A percentile compares a stretch with the other conserved stretches of the same genome.
phyloP scores from a whole-genome alignment of 768 basidiomycete genomes.

The Phanerochaete sordida region DNA sequence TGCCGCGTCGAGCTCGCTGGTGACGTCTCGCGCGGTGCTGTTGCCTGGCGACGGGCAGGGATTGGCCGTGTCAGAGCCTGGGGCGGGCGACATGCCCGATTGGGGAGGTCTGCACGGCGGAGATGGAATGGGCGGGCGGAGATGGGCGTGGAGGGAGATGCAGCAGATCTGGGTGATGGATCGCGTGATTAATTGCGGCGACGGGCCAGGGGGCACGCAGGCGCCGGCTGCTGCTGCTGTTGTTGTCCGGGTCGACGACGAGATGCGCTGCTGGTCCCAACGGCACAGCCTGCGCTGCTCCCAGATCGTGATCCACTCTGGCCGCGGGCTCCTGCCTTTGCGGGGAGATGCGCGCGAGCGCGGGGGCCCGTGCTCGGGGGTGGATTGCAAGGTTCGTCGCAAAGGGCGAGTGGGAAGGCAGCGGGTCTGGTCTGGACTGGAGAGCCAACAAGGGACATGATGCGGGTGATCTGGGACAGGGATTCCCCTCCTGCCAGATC shows the following conservation, averaged over 20 bases:
- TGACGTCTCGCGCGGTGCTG: background rate
- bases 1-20: background rate
- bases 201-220: background rate
- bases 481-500: constrained; percentile 2
- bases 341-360: background rate
- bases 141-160: background rate
- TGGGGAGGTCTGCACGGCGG: background rate
- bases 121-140: too few relatives aligned
- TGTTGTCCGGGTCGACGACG: background rate
- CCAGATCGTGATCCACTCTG: too few relatives aligned
- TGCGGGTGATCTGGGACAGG: background rate
- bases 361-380: background rate
- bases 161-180: background rate
- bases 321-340: background rate
- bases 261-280: background rate
- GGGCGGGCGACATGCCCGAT: background rate
- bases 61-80: background rate
- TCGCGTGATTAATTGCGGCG: constrained; percentile 4
- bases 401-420: background rate
- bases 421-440: background rate
- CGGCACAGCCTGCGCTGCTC: background rate
- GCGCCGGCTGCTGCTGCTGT: background rate
- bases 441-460: constrained; percentile 5
- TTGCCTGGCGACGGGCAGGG: background rate
- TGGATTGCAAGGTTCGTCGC: constrained; percentile 1